phyloP scores from a whole-genome alignment of 1,139 yeast species.

The Blastobotrys indianensis region DNA sequence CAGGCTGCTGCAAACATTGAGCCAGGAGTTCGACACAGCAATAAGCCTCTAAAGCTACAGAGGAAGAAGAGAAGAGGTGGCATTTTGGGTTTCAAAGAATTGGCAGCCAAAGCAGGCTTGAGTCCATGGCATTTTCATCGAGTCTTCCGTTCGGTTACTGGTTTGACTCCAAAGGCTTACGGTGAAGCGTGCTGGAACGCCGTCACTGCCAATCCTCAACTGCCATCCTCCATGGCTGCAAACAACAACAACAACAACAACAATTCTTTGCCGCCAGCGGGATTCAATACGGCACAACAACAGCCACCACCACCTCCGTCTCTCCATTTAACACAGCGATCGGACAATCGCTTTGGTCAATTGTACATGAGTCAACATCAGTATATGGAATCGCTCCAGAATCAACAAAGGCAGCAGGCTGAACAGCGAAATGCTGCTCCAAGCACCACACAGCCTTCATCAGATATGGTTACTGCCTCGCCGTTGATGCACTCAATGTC shows the following conservation, averaged over 20 bases:
- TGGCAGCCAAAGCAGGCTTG: slow-evolving; percentile 76
- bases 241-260: neutral
- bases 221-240: slow-evolving; percentile 16
- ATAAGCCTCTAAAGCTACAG: slow-evolving; percentile 23
- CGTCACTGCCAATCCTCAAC: slow-evolving; percentile 35
- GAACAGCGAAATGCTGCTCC: neutral
- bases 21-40: slow-evolving; percentile 7
- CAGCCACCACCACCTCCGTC: neutral
- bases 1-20: neutral
- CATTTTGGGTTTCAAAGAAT: slow-evolving; percentile 78
- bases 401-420: too few species aligned
- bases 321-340: neutral
- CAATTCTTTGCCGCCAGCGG: neutral
- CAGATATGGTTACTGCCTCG: neutral
- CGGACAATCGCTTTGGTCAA: neutral
- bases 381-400: too few species aligned
- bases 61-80: slow-evolving; percentile 76
- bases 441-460: neutral
- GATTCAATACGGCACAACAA: neutral
- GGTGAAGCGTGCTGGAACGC: slow-evolving; percentile 84
- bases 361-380: too few species aligned
- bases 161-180: slow-evolving; percentile 80
- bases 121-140: slow-evolving; percentile 95
- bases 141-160: slow-evolving; percentile 79
- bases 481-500: too few species aligned